phyloP scores from a whole-genome alignment of 2,329 filamentous ascomycete species.

The Aspergillus pseudoterreus region DNA sequence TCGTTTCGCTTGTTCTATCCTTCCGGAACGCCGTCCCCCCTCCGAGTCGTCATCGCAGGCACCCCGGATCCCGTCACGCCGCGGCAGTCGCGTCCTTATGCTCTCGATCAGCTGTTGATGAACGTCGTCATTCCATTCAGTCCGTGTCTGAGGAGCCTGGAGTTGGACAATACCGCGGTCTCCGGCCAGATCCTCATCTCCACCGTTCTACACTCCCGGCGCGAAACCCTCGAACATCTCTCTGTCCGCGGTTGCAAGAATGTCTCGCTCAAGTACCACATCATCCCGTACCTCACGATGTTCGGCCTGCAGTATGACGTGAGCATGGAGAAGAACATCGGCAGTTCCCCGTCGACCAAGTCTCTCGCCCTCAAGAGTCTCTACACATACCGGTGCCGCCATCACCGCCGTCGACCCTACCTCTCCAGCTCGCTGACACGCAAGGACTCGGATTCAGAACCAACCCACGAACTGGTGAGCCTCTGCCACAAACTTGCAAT shows the following conservation, averaged over 20 bases:
- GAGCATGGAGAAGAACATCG: conserved; percentile 41
- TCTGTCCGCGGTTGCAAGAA: conserved; percentile 62
- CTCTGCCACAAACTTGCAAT: conserved; percentile 57
- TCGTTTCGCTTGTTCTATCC: conserved; percentile 53
- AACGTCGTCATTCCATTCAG: conserved; percentile 55
- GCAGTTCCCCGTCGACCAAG: conserved; percentile 29
- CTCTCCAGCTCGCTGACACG: conserved; percentile 53
- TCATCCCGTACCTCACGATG: conserved; percentile 56
- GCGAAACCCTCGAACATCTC: conserved; percentile 55
- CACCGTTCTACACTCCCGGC: conserved; percentile 52
- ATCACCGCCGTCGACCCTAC: conserved; percentile 58
- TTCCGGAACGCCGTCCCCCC: conserved; percentile 30
- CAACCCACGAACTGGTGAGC: conserved; percentile 58
- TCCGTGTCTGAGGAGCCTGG: conserved; percentile 53
- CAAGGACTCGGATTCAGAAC: conserved; percentile 58
- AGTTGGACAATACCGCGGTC: conserved; percentile 60
- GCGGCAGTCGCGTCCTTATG: conserved; percentile 55
- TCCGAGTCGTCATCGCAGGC: conserved; percentile 32
- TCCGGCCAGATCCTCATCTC: conserved; percentile 55
- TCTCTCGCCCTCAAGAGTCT: conserved; percentile 55
- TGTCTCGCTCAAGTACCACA: conserved; percentile 62
- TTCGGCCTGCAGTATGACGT: conserved; percentile 43
- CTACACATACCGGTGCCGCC: conserved; percentile 61
- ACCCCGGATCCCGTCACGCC: conserved; percentile 29
- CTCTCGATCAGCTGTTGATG: conserved; percentile 56